phyloP scores from a whole-genome alignment of 345 rosid genomes.

The Eucalyptus tenuipes region DNA sequence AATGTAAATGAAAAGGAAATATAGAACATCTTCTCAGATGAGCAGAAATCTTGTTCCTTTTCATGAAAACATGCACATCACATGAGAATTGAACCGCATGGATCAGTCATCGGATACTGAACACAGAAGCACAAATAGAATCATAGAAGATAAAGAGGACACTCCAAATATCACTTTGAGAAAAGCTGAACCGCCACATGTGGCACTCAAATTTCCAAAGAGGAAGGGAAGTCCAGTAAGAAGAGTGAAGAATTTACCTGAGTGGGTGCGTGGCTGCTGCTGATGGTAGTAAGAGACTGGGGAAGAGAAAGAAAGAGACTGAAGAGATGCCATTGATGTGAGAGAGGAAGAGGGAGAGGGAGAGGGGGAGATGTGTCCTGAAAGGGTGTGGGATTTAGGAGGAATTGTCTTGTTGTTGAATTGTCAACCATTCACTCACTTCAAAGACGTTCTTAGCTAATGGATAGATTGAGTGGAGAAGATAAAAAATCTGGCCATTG shows the following conservation, averaged over 20 bases:
- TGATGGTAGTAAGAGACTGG: conserved; percentile 20
- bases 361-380: background rate
- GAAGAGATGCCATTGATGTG: conserved; percentile 15
- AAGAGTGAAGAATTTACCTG: conserved; percentile 6
- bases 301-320: background rate
- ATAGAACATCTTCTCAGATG: background rate
- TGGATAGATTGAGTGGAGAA: background rate
- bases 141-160: background rate
- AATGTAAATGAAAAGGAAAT: background rate
- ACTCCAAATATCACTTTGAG: background rate
- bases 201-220: background rate
- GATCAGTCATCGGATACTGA: background rate
- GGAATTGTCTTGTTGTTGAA: background rate
- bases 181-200: background rate
- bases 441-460: background rate
- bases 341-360: background rate
- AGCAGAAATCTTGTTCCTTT: background rate
- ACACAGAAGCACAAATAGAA: background rate
- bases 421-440: background rate
- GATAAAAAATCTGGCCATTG: background rate
- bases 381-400: background rate
- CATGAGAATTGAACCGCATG: background rate
- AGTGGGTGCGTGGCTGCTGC: conserved; percentile 10
- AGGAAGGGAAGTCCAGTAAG: background rate
- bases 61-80: background rate